Base-by-base conservation (phyloP, 2,329 filamentous ascomycete genomes). In the Diaporthe velutina region DNA sequence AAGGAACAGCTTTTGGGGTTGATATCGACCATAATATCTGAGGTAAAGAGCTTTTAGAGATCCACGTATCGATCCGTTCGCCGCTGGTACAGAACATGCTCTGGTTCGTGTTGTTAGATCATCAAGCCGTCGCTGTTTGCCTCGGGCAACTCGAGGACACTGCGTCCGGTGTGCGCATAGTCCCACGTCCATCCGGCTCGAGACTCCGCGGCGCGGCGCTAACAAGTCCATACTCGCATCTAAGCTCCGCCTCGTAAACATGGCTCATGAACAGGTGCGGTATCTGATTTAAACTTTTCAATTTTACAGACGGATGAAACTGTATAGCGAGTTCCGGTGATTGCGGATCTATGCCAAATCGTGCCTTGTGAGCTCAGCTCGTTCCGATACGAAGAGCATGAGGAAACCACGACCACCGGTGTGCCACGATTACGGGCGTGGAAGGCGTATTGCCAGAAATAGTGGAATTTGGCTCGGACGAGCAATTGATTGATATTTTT, bases 251-350 rank as follows among this genome's bases (percentile, higher is more conserved):
- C 28, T 12, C 15, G 19, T 22, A 25, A 35, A 4, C 22, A 15
- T 17, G n/a, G n/a, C 8, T 8, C 9, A 25, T 4, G 30, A 48
- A n/a, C 9, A 4, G 7, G 15, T 33, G 28, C 28, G 28, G 19
- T 22, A 15, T 28, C 0, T 4, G 8, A 22, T n/a, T 9, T 25
- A 19, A 17, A n/a, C 12, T 10, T 0, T 48, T 8, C 17, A 25
- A 19, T 45, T 30, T 33, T 4, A 48, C 6, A 5, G 42, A 30
- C 5, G 5, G 19, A 7, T 22, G 1, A 33, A 10, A 45, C 5
- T 22, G 9, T 9, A 7, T 30, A 40, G 35, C 57, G 28, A 55
- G 25, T 3, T 22, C 10, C 15, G 25, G 25, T 10, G 2, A 10
- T 9, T 6, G 8, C 22, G n/a, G n/a, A 13, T 25, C 13, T 10